Conservation (phyloP, 306 rosid genomes). For the Quillaja saponaria region DNA sequence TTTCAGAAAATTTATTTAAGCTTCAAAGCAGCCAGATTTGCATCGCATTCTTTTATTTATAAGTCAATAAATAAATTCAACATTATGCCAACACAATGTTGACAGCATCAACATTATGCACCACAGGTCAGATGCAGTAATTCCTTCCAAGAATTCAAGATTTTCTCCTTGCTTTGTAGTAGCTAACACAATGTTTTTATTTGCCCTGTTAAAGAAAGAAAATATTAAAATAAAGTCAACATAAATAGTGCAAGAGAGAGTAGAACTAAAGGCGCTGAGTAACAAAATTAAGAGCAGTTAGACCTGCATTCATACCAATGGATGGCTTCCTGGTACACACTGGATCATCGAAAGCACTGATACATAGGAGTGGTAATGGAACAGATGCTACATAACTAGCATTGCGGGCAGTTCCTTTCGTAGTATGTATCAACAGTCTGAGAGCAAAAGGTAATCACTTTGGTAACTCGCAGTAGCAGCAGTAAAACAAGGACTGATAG, state of each 20-base stretch:
- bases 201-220: conserved; percentile 45
- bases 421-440: conserved; percentile 94
- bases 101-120: conserved; percentile 21
- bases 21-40: too few species aligned
- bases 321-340: conserved; percentile 96
- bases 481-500: not conserved
- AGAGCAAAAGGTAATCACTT: conserved; percentile 35
- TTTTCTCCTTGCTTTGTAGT: conserved; percentile 79
- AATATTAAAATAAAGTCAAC: conserved; percentile 4
- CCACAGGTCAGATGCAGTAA: conserved; percentile 78
- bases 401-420: conserved; percentile 83
- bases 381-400: conserved; percentile 73
- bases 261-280: conserved; percentile 16
- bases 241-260: conserved; percentile 16
- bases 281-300: conserved; percentile 27
- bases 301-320: conserved; percentile 99
- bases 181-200: conserved; percentile 70
- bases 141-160: conserved; percentile 85
- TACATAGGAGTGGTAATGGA: conserved; percentile 84
- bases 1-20: too few species aligned
- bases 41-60: too few species aligned
- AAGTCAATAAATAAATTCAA: not conserved
- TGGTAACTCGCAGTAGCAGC: conserved; percentile 7
- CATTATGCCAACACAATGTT: too few species aligned
- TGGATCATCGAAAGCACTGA: conserved; percentile 96